Conservation (phyloP, 2,329 filamentous ascomycete species). For the Thelonectria blattea region DNA sequence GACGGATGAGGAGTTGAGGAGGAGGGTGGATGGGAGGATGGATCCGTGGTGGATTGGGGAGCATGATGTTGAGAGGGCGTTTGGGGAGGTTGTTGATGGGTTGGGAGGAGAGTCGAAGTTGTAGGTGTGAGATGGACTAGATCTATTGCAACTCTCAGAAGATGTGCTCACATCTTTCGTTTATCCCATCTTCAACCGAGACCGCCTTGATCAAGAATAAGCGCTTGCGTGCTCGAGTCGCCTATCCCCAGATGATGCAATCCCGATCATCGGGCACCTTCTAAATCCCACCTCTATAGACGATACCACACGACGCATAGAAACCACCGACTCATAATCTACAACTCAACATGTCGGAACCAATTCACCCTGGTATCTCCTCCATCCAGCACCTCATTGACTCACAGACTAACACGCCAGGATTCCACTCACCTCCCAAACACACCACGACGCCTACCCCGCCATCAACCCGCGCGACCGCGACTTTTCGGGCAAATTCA, state of each 20-base stretch:
- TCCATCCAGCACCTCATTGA: background rate
- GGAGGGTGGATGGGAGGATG: conserved; percentile 43
- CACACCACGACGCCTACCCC: conserved; percentile 58
- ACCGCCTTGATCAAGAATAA: background rate
- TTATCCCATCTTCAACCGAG: too few species aligned
- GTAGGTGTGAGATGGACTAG: background rate
- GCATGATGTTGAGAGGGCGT: conserved; percentile 51
- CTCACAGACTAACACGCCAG: background rate
- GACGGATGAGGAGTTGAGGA: conserved; percentile 46
- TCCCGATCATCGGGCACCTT: background rate
- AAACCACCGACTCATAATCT: background rate
- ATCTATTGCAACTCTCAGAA: background rate
- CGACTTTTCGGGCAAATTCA: conserved; percentile 46
- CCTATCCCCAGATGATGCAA: background rate
- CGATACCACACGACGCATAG: background rate
- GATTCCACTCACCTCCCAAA: background rate
- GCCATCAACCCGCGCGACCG: conserved; percentile 52
- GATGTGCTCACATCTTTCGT: too few species aligned
- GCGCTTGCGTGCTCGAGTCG: background rate
- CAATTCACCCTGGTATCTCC: conserved; percentile 1
- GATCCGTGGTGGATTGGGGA: conserved; percentile 53
- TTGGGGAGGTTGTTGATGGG: conserved; percentile 23
- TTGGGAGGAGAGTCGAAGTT: background rate
- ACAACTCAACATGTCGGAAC: conserved; percentile 1
- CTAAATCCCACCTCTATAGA: background rate